Evolutionary conservation across 352 stramenopile genomes (phyloP).

Genomic region (Phytophthora pisi): DNA sequence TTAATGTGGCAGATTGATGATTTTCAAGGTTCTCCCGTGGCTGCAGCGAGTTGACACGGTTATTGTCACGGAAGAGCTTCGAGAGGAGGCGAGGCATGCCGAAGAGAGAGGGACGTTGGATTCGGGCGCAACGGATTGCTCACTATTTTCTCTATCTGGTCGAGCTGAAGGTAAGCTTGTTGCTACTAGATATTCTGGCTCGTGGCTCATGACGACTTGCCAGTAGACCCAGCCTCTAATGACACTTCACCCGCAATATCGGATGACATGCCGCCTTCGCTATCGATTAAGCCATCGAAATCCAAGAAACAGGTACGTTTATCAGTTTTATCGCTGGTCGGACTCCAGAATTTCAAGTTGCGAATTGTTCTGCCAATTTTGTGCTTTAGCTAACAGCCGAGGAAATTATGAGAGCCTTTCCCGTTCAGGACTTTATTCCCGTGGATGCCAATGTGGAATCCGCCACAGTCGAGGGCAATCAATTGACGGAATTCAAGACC

Average conservation of each 20-base stretch:
- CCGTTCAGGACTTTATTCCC: slow-evolving; percentile 77
- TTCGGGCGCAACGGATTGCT: slow-evolving; percentile 48
- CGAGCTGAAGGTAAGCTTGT: slow-evolving; percentile 18
- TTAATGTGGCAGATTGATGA: slow-evolving; percentile 23
- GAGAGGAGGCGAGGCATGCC: slow-evolving; percentile 46
- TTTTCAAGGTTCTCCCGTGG: slow-evolving; percentile 57
- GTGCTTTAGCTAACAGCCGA: slow-evolving; percentile 46
- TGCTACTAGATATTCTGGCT: not conserved
- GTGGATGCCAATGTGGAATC: slow-evolving; percentile 12
- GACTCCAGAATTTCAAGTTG: not conserved
- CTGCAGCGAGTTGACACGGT: slow-evolving; percentile 51
- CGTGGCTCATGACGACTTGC: not conserved
- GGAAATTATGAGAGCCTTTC: slow-evolving; percentile 71
- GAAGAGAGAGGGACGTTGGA: slow-evolving; percentile 37
- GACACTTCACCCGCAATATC: slow-evolving; percentile 1
- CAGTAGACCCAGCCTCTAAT: slow-evolving; percentile 3
- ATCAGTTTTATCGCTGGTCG: not conserved
- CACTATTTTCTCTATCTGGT: slow-evolving; percentile 24
- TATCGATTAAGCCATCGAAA: slow-evolving; percentile 9
- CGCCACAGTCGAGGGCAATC: not conserved
- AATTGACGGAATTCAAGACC: not conserved
- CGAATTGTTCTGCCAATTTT: not conserved
- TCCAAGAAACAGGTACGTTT: slow-evolving; percentile 29
- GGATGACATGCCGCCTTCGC: not conserved
- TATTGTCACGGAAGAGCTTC: slow-evolving; percentile 50